These are phyloP conservation scores for Nectriaceae sp. DNA, from an alignment of 2,329 filamentous ascomycete species.

Conservation along the genomic window DNA sequence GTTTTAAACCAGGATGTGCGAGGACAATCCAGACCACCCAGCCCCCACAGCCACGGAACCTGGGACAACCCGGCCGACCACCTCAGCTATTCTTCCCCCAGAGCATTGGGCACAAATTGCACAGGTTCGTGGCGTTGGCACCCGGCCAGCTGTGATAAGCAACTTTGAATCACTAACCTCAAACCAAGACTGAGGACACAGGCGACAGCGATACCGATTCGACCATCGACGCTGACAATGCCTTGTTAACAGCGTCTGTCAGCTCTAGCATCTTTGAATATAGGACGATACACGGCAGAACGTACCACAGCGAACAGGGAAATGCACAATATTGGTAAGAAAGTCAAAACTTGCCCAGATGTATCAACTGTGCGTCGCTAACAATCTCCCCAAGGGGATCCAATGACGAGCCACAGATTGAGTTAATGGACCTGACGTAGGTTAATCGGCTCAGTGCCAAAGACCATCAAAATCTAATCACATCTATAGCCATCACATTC, in stretches of 20 bases:
- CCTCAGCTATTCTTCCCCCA: slow-evolving; percentile 15
- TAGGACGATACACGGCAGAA: slow-evolving; percentile 22
- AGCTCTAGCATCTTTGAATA: slow-evolving; percentile 23
- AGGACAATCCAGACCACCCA: not conserved
- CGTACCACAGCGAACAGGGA: slow-evolving; percentile 24
- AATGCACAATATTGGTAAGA: slow-evolving; percentile 28
- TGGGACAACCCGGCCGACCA: not conserved
- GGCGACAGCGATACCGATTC: slow-evolving; percentile 7
- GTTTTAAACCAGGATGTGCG: slow-evolving; percentile 3
- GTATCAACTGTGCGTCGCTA: not conserved
- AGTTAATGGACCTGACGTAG: slow-evolving; percentile 25
- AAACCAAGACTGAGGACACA: not conserved
- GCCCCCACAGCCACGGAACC: not conserved
- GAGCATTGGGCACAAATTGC: slow-evolving; percentile 21
- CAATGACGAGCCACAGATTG: slow-evolving; percentile 22
- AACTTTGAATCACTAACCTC: not conserved
- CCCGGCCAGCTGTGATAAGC: no score
- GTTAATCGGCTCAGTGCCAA: not conserved
- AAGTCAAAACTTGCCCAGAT: fast-evolving
- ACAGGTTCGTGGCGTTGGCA: slow-evolving; percentile 9
- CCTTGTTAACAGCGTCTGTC: slow-evolving; percentile 20
- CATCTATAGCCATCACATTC: slow-evolving; percentile 16
- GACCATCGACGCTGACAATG: slow-evolving; percentile 7
- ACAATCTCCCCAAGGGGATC: slow-evolving; percentile 15
- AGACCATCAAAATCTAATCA: not conserved